Evolutionary conservation across 768 basidiomycete species (phyloP), one percentile per base, ranked within the genome.

Genomic region (Boletus fagicola): DNA sequence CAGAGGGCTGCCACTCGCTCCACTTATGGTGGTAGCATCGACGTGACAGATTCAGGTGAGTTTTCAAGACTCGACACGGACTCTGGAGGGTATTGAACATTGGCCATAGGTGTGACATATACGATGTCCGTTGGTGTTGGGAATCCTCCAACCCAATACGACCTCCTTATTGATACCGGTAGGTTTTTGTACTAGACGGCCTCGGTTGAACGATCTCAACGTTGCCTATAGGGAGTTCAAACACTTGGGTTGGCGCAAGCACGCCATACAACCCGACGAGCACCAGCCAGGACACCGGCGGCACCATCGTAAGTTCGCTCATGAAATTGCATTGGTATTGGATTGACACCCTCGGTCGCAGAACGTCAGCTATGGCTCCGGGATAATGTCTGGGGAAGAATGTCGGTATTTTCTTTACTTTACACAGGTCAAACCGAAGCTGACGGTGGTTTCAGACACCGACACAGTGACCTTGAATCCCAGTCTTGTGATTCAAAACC

Each of bases 151-250:
- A 79, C 78, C 5, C 59, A 74, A 49, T 84, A 77, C 64, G 78
- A 68, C 2, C 78, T 87, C 40, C 74, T 85, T 48, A 83, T 85
- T 33, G 83, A 85, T 54, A 86, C 82, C 1, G 82, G 83, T 78
- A 57, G 26, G 73, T 43, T 59, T 20, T 50, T 38, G 26, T 31
- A 22, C 9, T 22, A 49, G 15, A 16, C 33, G 3, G 20, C 10
- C 26, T 47, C 13, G n/a, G 22, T 26, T 4, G 7, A 5, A 16
- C 47, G 40, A 35, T 40, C 54, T 42, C 12, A 47, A 55, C 39
- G n/a, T 43, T 31, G 8, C 20, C 12, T 35, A 12, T 45, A 73
- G 80, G 70, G 62, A 77, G 73, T 72, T 80, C 73, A 44, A 81
- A 82, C 68, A 83, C 80, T 18, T 86, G 83, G 84, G 65, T 84